phyloP scores from a whole-genome alignment of 768 basidiomycete genomes.

The Phlegmacium glaucopus region DNA sequence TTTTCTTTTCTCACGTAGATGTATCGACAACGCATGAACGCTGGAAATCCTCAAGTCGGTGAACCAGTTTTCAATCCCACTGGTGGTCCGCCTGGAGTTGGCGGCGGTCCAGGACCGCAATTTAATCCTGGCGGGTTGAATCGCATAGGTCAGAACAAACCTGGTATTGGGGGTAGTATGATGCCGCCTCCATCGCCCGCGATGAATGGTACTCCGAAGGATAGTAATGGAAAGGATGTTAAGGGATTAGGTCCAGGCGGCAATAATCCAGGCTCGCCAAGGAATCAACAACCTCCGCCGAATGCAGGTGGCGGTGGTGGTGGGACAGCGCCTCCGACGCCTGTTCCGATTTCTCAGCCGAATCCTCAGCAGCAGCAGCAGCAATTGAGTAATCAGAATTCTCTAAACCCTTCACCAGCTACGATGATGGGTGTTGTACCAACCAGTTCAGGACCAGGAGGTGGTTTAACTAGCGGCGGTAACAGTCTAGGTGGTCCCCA shows the following conservation, averaged over 20 bases:
- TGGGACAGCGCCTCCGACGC: constrained; percentile 23
- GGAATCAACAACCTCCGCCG: neutral
- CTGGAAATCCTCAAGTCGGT: neutral
- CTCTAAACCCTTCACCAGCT: constrained; percentile 6
- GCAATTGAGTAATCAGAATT: constrained; percentile 4
- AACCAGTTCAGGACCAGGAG: constrained; percentile 1
- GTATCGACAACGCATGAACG: too few species aligned
- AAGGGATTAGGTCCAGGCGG: constrained; percentile 4
- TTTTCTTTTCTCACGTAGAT: too few species aligned
- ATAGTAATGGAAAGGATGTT: constrained; percentile 3
- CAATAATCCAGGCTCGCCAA: constrained; percentile 2
- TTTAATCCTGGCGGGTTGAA: constrained; percentile 5
- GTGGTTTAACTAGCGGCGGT: neutral
- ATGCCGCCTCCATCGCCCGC: constrained; percentile 15
- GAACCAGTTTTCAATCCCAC: neutral
- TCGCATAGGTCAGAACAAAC: constrained; percentile 5
- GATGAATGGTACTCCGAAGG: constrained; percentile 11
- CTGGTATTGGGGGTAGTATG: constrained; percentile 2
- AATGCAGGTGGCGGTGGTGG: constrained; percentile 12
- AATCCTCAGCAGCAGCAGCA: constrained; percentile 16
- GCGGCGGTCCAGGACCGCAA: neutral
- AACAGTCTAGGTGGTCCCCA: neutral
- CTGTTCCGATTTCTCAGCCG: constrained; percentile 19
- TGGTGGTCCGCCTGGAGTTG: neutral
- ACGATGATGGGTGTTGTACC: constrained; percentile 7